Percentiles rank a stretch among this genome's conserved stretches.
phyloP scores from a whole-genome alignment of 2,329 filamentous ascomycete species.

The Trichoderma breve region DNA sequence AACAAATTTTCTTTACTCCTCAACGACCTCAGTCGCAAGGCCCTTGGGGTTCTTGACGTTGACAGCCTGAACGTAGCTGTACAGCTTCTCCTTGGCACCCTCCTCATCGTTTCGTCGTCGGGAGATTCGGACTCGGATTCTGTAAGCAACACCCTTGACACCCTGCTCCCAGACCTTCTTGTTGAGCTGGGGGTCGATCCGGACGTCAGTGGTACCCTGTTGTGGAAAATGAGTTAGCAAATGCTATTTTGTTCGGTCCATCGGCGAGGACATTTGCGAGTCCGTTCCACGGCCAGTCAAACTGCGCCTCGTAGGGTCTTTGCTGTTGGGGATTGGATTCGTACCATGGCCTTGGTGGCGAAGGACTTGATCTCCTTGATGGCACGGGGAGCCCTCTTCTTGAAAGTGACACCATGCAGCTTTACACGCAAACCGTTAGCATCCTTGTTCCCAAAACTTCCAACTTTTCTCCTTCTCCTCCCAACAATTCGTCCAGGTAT shows the following conservation, averaged over 20 bases:
- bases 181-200: conserved; percentile 97
- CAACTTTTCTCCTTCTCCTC: neutral
- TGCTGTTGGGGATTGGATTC: conserved; percentile 33
- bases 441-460: neutral
- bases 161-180: conserved; percentile 99
- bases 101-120: conserved; percentile 99
- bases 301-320: conserved; percentile 3
- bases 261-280: neutral
- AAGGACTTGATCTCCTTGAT: conserved; percentile 99
- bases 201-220: conserved; percentile 94
- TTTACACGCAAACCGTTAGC: conserved; percentile 40
- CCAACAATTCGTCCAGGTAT: conserved; percentile 12
- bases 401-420: conserved; percentile 97
- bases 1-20: conserved; percentile 56
- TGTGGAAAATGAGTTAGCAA: conserved; percentile 25
- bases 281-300: neutral
- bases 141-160: conserved; percentile 98
- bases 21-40: conserved; percentile 86
- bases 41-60: conserved; percentile 99
- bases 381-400: conserved; percentile 97
- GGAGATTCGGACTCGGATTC: conserved; percentile 96
- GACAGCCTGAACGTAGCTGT: conserved; percentile 99
- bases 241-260: neutral
- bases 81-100: conserved; percentile 98
- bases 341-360: conserved; percentile 92